A percentile compares a stretch with the other conserved stretches of the same genome.
These are phyloP conservation scores for Hypoxylon rubiginosum DNA, from an alignment of 2,329 filamentous ascomycete genomes.

Conservation along the genomic window DNA sequence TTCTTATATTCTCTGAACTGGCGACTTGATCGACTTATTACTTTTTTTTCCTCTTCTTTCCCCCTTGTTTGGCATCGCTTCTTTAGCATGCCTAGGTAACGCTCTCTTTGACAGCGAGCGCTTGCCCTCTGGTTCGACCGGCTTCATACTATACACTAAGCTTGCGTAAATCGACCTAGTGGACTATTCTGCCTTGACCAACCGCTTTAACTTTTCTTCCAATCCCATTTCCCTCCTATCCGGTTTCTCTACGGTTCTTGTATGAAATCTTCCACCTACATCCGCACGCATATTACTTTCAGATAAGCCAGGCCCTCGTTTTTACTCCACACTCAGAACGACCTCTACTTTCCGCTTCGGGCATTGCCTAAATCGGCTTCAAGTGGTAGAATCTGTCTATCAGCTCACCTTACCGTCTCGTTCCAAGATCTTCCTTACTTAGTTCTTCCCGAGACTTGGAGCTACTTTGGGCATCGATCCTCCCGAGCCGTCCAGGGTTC, in stretches of 20 bases:
- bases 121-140: conserved; percentile 31
- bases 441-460: conserved; percentile 47
- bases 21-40: conserved; percentile 20
- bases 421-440: conserved; percentile 50
- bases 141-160: conserved; percentile 8
- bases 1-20: conserved; percentile 33
- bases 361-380: conserved; percentile 57
- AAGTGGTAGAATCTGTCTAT: conserved; percentile 51
- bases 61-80: conserved; percentile 27
- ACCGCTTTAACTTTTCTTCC: conserved; percentile 32
- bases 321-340: conserved; percentile 58
- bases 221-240: conserved; percentile 44
- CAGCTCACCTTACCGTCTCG: conserved; percentile 51
- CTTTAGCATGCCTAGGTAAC: conserved; percentile 32
- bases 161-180: conserved; percentile 32
- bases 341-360: conserved; percentile 57
- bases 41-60: conserved; percentile 4
- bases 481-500: conserved; percentile 43
- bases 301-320: conserved; percentile 56
- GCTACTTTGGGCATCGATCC: conserved; percentile 44
- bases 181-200: conserved; percentile 27
- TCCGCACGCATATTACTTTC: conserved; percentile 55
- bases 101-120: conserved; percentile 42
- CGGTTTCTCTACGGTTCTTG: conserved; percentile 53
- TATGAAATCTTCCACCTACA: conserved; percentile 60